phyloP scores from a whole-genome alignment of 1,284 basidiomycete species.

The Ganoderma lucidum region DNA sequence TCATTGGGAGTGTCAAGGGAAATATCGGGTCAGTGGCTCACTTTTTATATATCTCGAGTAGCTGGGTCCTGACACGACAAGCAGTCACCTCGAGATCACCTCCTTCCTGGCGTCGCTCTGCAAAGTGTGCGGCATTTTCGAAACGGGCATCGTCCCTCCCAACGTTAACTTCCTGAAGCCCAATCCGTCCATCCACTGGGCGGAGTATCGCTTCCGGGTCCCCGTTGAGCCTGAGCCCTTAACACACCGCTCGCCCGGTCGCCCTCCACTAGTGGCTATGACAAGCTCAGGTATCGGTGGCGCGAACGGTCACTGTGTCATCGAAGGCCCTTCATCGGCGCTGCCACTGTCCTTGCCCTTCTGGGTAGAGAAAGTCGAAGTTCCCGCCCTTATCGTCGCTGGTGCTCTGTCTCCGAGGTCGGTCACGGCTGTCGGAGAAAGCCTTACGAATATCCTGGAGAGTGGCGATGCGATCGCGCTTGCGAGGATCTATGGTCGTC shows the following conservation, averaged over 20 bases:
- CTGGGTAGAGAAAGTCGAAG: slow-evolving; percentile 3
- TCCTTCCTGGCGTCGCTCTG: slow-evolving; percentile 49
- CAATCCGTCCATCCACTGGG: slow-evolving; percentile 51
- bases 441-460: slow-evolving; percentile 5
- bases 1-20: slow-evolving; percentile 55
- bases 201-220: slow-evolving; percentile 38
- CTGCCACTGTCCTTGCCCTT: not conserved
- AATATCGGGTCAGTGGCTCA: slow-evolving; percentile 50
- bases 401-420: slow-evolving; percentile 44
- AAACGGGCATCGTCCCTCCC: slow-evolving; percentile 47
- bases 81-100: slow-evolving; percentile 47
- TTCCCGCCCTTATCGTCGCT: slow-evolving; percentile 42
- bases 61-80: not conserved
- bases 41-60: not conserved
- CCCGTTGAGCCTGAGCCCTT: slow-evolving; percentile 33
- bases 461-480: slow-evolving; percentile 15
- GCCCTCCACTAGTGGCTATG: slow-evolving; percentile 46
- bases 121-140: slow-evolving; percentile 49
- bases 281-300: slow-evolving; percentile 55
- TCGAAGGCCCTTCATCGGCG: slow-evolving; percentile 43
- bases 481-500: slow-evolving; percentile 37
- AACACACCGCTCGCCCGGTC: slow-evolving; percentile 22
- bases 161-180: slow-evolving; percentile 45
- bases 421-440: slow-evolving; percentile 30
- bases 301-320: slow-evolving; percentile 48